These are phyloP conservation scores for Apostasia shenzhenica DNA, from an alignment of 106 monocot genomes.

Conservation along the genomic window DNA sequence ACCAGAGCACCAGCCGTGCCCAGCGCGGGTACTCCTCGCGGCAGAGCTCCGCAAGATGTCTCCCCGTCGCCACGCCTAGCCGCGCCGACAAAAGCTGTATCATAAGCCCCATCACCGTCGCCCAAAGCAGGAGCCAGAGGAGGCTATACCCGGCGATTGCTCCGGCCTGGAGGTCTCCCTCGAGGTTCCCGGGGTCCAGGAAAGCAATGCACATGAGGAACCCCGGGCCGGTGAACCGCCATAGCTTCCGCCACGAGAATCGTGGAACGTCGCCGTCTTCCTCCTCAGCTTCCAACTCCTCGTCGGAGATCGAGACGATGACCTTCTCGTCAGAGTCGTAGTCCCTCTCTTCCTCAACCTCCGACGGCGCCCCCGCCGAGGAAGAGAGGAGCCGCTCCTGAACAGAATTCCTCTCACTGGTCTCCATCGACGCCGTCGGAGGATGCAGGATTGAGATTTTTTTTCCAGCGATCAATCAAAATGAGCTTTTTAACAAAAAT, in stretches of 20 bases:
- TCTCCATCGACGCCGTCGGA: too few relatives aligned
- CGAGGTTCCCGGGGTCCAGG: conserved; percentile 35
- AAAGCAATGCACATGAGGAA: conserved; percentile 55
- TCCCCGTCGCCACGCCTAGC: conserved; percentile 30
- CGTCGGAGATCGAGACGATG: conserved; percentile 5
- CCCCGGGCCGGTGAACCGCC: conserved; percentile 30
- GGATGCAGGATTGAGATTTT: too few relatives aligned
- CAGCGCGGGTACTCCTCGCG: conserved; percentile 34
- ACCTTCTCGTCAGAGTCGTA: conserved; percentile 39
- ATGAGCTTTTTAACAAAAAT: too few relatives aligned
- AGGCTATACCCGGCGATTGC: conserved; percentile 29
- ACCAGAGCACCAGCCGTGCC: conserved; percentile 26
- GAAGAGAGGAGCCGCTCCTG: too few relatives aligned
- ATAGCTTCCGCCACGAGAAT: conserved; percentile 32
- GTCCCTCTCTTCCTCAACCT: conserved; percentile 19
- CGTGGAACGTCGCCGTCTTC: background rate
- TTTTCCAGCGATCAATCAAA: too few relatives aligned
- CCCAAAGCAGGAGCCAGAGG: conserved; percentile 34
- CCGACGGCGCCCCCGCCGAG: background rate
- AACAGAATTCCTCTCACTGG: background rate
- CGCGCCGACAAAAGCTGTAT: conserved; percentile 32
- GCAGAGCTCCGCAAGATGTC: conserved; percentile 35
- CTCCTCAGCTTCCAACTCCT: background rate
- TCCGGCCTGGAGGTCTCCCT: conserved; percentile 38
- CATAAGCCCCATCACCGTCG: conserved; percentile 34